phyloP scores from a whole-genome alignment of 1,284 basidiomycete genomes.

The Sanghuangporus sanghuang region DNA sequence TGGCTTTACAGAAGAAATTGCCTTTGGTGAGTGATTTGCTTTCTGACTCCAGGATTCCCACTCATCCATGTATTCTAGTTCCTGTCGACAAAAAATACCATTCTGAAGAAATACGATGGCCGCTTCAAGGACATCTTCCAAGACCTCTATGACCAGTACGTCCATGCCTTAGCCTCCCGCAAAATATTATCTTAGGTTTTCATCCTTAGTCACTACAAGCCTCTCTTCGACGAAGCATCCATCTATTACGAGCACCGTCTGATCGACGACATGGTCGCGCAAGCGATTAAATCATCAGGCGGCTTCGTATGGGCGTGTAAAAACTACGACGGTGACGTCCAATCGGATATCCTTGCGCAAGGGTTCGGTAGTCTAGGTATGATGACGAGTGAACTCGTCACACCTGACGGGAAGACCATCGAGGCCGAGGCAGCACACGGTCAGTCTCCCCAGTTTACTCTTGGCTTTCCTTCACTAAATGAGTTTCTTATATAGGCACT shows the following conservation, averaged over 20 bases:
- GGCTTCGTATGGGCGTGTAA: constrained; percentile 98
- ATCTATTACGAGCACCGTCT: constrained; percentile 98
- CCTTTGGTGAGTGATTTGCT: constrained; percentile 56
- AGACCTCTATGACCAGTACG: constrained; percentile 79
- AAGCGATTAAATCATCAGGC: constrained; percentile 93
- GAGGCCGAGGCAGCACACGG: constrained; percentile 96
- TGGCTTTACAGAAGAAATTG: constrained; percentile 95
- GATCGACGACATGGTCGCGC: constrained; percentile 95
- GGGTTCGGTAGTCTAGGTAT: constrained; percentile 92
- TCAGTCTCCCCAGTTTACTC: constrained; percentile 18
- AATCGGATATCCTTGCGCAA: constrained; percentile 90
- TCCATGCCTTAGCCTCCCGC: not conserved
- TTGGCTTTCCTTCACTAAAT: not conserved
- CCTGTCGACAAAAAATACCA: constrained; percentile 98
- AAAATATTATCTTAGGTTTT: not conserved
- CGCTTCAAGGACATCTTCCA: constrained; percentile 99
- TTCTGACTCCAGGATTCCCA: not conserved
- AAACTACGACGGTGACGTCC: constrained; percentile 96
- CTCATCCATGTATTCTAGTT: constrained; percentile 44
- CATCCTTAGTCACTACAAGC: constrained; percentile 64
- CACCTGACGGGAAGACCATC: constrained; percentile 89
- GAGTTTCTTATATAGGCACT: constrained; percentile 40
- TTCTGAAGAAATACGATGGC: constrained; percentile 94
- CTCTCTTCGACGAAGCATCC: constrained; percentile 73
- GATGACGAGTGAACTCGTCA: constrained; percentile 98